phyloP scores from a whole-genome alignment of 2,329 filamentous ascomycete genomes.

The Fusarium beomiforme region DNA sequence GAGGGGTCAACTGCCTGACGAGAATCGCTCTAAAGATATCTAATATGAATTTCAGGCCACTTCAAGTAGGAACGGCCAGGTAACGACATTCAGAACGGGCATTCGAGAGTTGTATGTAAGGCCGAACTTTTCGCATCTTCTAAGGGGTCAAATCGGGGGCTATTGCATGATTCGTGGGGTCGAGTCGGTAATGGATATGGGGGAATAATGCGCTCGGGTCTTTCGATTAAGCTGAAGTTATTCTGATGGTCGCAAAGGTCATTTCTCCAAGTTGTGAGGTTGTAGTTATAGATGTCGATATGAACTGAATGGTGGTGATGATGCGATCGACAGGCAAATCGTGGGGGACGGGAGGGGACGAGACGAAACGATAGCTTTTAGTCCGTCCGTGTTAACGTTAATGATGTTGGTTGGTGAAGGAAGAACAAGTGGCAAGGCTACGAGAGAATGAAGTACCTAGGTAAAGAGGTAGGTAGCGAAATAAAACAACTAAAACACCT shows the following conservation, averaged over 20 bases:
- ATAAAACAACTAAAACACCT: neutral
- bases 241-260: neutral
- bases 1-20: neutral
- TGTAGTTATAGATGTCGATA: slow-evolving; percentile 1
- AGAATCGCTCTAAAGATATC: neutral
- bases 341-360: slow-evolving; percentile 29
- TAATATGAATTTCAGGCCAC: slow-evolving; percentile 18
- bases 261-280: neutral
- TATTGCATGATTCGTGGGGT: slow-evolving; percentile 41
- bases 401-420: slow-evolving; percentile 8
- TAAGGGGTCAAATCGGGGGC: slow-evolving; percentile 25
- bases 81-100: slow-evolving; percentile 24
- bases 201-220: slow-evolving; percentile 2
- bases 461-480: neutral
- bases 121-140: slow-evolving; percentile 44
- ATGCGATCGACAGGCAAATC: slow-evolving; percentile 31
- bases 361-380: no score
- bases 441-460: neutral
- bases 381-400: slow-evolving; percentile 15
- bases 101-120: slow-evolving; percentile 31
- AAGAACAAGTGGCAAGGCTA: slow-evolving; percentile 9
- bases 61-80: slow-evolving; percentile 32
- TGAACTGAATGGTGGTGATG: slow-evolving; percentile 3
- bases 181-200: neutral
- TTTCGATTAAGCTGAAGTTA: neutral